These are phyloP conservation scores for Colletotrichum sp. DNA, from an alignment of 2,329 filamentous ascomycete genomes.

Conservation along the genomic window DNA sequence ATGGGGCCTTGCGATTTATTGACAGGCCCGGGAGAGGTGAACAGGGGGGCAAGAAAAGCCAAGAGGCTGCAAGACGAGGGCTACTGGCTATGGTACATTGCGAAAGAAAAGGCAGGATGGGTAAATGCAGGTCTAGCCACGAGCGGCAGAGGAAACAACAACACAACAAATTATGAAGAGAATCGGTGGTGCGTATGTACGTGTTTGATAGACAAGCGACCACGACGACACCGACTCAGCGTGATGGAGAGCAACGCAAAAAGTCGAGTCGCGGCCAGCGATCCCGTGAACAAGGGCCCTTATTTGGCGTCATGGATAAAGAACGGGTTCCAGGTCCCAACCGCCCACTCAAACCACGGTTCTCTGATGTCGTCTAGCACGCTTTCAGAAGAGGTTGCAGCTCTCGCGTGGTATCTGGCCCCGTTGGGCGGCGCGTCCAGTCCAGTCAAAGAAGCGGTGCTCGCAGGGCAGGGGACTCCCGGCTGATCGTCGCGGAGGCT, in stretches of 20 bases:
- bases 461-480: conserved; percentile 15
- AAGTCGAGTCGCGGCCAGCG: neutral
- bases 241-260: neutral
- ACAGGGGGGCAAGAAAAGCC: neutral
- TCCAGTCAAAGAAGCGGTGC: conserved; percentile 2
- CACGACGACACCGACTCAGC: neutral
- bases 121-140: neutral
- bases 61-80: neutral
- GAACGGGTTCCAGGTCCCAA: neutral
- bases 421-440: neutral
- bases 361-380: neutral
- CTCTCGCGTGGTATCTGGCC: conserved; percentile 17
- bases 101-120: neutral
- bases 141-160: neutral
- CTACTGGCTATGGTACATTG: neutral
- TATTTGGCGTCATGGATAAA: conserved; percentile 3
- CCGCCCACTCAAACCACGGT: neutral
- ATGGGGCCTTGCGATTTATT: neutral
- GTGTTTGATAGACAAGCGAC: neutral
- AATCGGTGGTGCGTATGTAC: neutral
- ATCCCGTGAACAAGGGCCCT: neutral
- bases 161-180: neutral
- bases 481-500: conserved; percentile 25
- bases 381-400: conserved; percentile 4
- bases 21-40: neutral